Evolutionary conservation across 2,329 filamentous ascomycete genomes (phyloP).

Genomic region (Aspergillus thermomutatus): DNA sequence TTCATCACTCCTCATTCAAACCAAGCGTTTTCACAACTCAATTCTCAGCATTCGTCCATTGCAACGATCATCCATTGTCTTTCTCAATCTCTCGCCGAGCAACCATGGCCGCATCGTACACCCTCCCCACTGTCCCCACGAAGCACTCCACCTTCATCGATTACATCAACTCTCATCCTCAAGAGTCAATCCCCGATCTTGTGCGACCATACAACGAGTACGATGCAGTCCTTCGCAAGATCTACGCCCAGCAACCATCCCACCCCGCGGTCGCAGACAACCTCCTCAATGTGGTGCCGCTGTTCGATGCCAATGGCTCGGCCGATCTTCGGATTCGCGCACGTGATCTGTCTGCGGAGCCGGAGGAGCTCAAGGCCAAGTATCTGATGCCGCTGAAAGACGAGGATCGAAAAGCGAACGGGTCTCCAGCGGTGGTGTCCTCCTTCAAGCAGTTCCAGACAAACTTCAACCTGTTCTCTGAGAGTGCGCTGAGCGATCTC

Average conservation of each 20-base stretch:
- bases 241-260: constrained; percentile 38
- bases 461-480: constrained; percentile 80
- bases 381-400: constrained; percentile 33
- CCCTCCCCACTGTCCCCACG: constrained; percentile 26
- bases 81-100: neutral
- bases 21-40: neutral
- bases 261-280: constrained; percentile 27
- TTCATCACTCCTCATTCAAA: neutral
- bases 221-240: constrained; percentile 34
- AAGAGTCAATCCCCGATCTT: constrained; percentile 26
- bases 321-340: constrained; percentile 29
- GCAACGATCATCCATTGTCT: neutral
- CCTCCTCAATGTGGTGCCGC: constrained; percentile 32
- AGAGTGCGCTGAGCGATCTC: constrained; percentile 70
- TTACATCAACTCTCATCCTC: constrained; percentile 22
- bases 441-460: constrained; percentile 68
- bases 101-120: constrained; percentile 5
- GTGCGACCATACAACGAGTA: constrained; percentile 36
- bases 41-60: neutral
- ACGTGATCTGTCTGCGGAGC: constrained; percentile 29
- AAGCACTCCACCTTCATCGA: constrained; percentile 26
- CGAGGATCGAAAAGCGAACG: constrained; percentile 59
- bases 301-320: constrained; percentile 26
- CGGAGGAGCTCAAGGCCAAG: constrained; percentile 26
- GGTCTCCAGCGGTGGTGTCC: constrained; percentile 64